Conservation (phyloP, 768 basidiomycete genomes). For the Tulasnella sp. region DNA sequence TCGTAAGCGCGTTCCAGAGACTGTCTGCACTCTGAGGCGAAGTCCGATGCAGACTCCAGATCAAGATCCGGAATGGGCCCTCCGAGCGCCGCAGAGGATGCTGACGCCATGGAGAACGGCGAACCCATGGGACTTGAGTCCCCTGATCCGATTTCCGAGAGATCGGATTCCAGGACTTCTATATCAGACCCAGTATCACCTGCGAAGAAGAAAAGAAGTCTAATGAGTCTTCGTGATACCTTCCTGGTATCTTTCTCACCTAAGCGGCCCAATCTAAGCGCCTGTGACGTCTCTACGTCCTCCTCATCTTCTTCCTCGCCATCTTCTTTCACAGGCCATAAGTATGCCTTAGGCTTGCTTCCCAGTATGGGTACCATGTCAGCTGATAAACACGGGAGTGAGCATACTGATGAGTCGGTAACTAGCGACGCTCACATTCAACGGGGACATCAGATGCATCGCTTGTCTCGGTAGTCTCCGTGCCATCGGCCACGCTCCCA, state of each 20-base stretch:
- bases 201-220: slow-evolving; percentile 20
- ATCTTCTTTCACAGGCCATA: slow-evolving; percentile 55
- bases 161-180: slow-evolving; percentile 47
- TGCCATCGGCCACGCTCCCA: slow-evolving; percentile 17
- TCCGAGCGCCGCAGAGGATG: background rate
- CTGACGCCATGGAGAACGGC: slow-evolving; percentile 23
- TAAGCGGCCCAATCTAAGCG: slow-evolving; percentile 63
- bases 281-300: slow-evolving; percentile 49
- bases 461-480: slow-evolving; percentile 20
- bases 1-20: slow-evolving; percentile 86
- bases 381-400: background rate
- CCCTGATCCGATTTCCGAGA: slow-evolving; percentile 23
- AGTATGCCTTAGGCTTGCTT: slow-evolving; percentile 58
- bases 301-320: slow-evolving; percentile 54
- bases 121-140: slow-evolving; percentile 22
- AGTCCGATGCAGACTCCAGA: slow-evolving; percentile 41
- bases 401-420: background rate
- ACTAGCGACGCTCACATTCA: background rate
- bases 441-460: slow-evolving; percentile 34
- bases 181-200: slow-evolving; percentile 57
- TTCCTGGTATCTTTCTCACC: slow-evolving; percentile 31
- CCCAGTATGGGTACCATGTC: slow-evolving; percentile 39
- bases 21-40: slow-evolving; percentile 61
- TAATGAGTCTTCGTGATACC: too few species aligned
- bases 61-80: slow-evolving; percentile 16